Percentiles rank a stretch among this genome's conserved stretches.
phyloP scores from a whole-genome alignment of 371 early-diverging fungal species.

The Funneliformis caledonium region DNA sequence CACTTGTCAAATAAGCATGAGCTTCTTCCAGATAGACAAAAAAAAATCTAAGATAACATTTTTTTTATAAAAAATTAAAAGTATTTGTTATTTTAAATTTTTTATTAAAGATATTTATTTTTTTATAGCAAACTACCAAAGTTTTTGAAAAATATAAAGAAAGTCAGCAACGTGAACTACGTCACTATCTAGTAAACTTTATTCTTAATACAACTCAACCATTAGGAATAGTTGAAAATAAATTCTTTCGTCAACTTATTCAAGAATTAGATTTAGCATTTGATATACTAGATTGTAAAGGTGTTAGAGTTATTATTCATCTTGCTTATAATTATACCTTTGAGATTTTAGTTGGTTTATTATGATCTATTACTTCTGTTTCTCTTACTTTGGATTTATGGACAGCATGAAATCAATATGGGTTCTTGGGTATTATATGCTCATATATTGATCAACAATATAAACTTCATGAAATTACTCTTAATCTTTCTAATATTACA shows the following conservation, averaged over 20 bases:
- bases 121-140: too few species aligned
- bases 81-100: too few species aligned
- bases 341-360: not conserved
- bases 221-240: not conserved
- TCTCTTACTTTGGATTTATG: not conserved
- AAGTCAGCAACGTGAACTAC: not conserved
- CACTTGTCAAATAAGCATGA: not conserved
- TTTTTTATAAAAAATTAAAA: too few species aligned
- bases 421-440: not conserved
- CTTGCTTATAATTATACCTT: not conserved
- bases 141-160: not conserved
- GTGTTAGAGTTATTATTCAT: not conserved
- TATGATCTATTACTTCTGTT: not conserved
- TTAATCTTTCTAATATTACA: not conserved
- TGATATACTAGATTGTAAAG: not conserved
- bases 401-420: not conserved
- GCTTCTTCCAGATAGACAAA: too few species aligned
- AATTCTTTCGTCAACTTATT: not conserved
- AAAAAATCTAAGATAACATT: too few species aligned
- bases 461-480: not conserved
- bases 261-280: not conserved
- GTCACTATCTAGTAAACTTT: not conserved
- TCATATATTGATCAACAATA: not conserved
- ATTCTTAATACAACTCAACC: not conserved
- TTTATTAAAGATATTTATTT: too few species aligned